Evolutionary conservation across 768 basidiomycete genomes (phyloP).

Genomic region (Serendipita sp.): DNA sequence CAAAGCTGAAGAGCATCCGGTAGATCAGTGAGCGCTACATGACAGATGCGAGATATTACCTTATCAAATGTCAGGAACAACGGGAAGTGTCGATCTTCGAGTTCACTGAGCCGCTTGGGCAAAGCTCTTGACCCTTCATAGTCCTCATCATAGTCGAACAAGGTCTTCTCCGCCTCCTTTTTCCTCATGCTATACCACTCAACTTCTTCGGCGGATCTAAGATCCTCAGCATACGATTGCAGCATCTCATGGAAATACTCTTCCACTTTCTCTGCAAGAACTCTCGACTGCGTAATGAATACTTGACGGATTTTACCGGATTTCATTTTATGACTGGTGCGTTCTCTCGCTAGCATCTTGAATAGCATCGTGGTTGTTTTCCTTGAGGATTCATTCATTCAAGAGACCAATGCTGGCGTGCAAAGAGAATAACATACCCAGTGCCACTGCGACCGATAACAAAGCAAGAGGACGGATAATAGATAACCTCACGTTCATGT

Average conservation of each 20-base stretch:
- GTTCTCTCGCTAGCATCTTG: slow-evolving; percentile 55
- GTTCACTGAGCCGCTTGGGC: slow-evolving; percentile 36
- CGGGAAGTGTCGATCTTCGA: slow-evolving; percentile 48
- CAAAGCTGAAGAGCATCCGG: slow-evolving; percentile 25
- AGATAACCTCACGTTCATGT: slow-evolving; percentile 39
- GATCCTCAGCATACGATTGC: slow-evolving; percentile 25
- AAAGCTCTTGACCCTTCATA: slow-evolving; percentile 26
- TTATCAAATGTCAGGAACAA: slow-evolving; percentile 51
- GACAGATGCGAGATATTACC: slow-evolving; percentile 19
- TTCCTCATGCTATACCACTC: slow-evolving; percentile 10
- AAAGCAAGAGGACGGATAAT: slow-evolving; percentile 43
- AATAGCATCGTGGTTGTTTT: slow-evolving; percentile 67
- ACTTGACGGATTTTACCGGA: slow-evolving; percentile 40
- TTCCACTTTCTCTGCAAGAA: slow-evolving; percentile 53
- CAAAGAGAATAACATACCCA: slow-evolving; percentile 28
- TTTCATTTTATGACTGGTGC: slow-evolving; percentile 21
- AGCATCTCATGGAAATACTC: slow-evolving; percentile 42
- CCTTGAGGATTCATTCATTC: slow-evolving; percentile 18
- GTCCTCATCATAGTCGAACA: slow-evolving; percentile 28
- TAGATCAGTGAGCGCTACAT: too few species aligned
- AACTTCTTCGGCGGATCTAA: slow-evolving; percentile 25
- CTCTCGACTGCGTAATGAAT: slow-evolving; percentile 54
- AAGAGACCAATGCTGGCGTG: background rate
- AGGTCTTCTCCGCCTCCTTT: slow-evolving; percentile 15
- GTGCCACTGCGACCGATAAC: slow-evolving; percentile 60